phyloP scores from a whole-genome alignment of 2,329 filamentous ascomycete genomes.

The Pseudocercospora eumusae region DNA sequence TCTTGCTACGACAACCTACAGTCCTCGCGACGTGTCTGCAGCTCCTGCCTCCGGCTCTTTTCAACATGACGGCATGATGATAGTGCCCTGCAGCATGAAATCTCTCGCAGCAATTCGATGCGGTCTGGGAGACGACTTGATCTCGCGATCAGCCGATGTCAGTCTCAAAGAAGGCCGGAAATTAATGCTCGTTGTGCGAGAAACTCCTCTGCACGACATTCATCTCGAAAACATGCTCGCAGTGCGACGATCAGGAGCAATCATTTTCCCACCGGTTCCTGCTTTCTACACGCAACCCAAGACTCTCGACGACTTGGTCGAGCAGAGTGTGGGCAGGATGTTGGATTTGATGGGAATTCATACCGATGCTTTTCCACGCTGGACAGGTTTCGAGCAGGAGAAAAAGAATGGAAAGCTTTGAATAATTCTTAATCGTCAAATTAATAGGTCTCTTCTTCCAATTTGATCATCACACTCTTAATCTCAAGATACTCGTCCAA shows the following conservation, averaged over 20 bases:
- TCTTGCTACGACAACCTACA: conserved; percentile 37
- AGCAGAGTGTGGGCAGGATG: conserved; percentile 16
- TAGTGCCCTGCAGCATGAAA: conserved; percentile 54
- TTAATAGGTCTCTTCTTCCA: too few relatives aligned
- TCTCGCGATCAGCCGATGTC: conserved; percentile 51
- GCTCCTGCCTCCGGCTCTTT: conserved; percentile 50
- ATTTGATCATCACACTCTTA: too few relatives aligned
- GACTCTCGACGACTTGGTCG: conserved; percentile 6
- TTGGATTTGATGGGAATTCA: conserved; percentile 11
- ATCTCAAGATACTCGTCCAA: too few relatives aligned
- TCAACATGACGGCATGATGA: conserved; percentile 49
- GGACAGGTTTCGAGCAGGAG: background rate
- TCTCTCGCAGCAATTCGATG: conserved; percentile 48
- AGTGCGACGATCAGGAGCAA: conserved; percentile 43
- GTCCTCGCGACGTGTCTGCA: conserved; percentile 49
- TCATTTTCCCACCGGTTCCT: conserved; percentile 50
- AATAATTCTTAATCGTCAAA: too few relatives aligned
- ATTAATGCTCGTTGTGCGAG: conserved; percentile 47
- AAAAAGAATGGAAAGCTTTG: background rate
- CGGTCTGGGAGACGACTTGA: conserved; percentile 51
- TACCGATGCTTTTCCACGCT: conserved; percentile 8
- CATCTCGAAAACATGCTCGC: conserved; percentile 52
- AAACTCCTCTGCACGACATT: conserved; percentile 53
- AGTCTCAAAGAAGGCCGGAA: conserved; percentile 49
- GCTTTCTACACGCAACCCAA: conserved; percentile 45